Percentiles rank a stretch among this genome's conserved stretches.
phyloP scores from a whole-genome alignment of 805 yeast genomes.

The Candida krabiensis region DNA sequence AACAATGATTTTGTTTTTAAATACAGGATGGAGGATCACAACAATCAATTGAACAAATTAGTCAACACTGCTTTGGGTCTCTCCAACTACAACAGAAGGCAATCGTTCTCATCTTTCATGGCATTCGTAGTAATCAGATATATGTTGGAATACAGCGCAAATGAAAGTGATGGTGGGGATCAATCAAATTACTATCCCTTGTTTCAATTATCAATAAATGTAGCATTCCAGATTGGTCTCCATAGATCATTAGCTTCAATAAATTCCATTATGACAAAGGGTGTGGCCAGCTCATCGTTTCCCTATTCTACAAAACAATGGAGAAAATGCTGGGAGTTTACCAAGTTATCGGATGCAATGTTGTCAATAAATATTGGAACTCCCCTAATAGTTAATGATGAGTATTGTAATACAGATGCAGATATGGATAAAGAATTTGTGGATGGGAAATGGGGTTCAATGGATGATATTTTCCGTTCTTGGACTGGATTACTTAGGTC shows the following conservation, averaged over 20 bases:
- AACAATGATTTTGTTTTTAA: not conserved
- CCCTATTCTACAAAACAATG: conserved; percentile 6
- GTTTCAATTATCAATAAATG: conserved; percentile 8
- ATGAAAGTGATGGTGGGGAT: conserved; percentile 19
- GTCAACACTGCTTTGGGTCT: conserved; percentile 9
- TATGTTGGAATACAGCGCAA: conserved; percentile 5
- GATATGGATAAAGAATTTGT: not conserved
- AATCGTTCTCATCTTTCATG: conserved; percentile 15
- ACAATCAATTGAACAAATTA: conserved; percentile 2
- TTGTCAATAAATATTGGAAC: conserved; percentile 18
- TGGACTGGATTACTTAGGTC: conserved; percentile 3
- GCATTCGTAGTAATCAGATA: conserved; percentile 13
- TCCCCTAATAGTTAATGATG: conserved; percentile 23
- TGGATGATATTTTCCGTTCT: conserved; percentile 1
- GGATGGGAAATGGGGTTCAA: not conserved
- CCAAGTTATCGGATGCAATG: conserved; percentile 21
- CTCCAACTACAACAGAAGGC: conserved; percentile 15
- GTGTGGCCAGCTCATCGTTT: not conserved
- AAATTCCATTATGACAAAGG: conserved; percentile 3
- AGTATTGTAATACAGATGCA: conserved; percentile 13
- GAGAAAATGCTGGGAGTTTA: conserved; percentile 16
- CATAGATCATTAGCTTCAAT: conserved; percentile 18
- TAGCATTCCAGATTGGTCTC: conserved; percentile 22
- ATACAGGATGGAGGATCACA: conserved; percentile 5
- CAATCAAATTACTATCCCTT: conserved; percentile 14